These are phyloP conservation scores for Backusella macrospora DNA, from an alignment of 192 early-diverging fungal genomes.

Conservation along the genomic window DNA sequence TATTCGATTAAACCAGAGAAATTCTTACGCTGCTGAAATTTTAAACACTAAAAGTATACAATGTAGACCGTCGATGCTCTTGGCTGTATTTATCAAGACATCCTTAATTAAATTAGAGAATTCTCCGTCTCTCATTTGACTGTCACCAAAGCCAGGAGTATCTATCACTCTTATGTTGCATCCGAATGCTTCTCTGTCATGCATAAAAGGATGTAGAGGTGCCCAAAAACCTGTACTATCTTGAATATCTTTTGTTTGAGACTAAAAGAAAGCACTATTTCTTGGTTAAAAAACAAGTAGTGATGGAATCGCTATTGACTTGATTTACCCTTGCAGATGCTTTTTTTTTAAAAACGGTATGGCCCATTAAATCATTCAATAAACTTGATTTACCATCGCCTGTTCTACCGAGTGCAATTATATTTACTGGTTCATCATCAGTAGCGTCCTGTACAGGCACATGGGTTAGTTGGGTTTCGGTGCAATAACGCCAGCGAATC, in stretches of 20 bases:
- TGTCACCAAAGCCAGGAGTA: conserved; percentile 38
- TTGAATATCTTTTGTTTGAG: conserved; percentile 17
- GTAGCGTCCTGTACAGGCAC: not conserved
- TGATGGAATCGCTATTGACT: not conserved
- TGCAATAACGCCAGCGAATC: not conserved
- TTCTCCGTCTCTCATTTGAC: conserved; percentile 19
- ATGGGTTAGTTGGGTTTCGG: not conserved
- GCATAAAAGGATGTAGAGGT: conserved; percentile 22
- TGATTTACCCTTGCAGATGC: conserved; percentile 45
- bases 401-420: conserved; percentile 20
- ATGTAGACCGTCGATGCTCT: conserved; percentile 12
- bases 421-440: not conserved
- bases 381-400: conserved; percentile 51
- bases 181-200: conserved; percentile 20
- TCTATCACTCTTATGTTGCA: conserved; percentile 24
- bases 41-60: conserved; percentile 30
- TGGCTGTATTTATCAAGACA: conserved; percentile 2
- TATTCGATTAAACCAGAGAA: not conserved
- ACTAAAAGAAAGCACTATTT: not conserved
- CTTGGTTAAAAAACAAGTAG: not conserved
- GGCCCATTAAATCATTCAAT: conserved; percentile 48
- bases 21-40: conserved; percentile 1
- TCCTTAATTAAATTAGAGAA: conserved; percentile 16
- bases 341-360: conserved; percentile 43
- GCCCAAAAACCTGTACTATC: conserved; percentile 29